Evolutionary conservation across 768 basidiomycete genomes (phyloP), one percentile per base, ranked within the genome.

Genomic region (Boletus fagicola): DNA sequence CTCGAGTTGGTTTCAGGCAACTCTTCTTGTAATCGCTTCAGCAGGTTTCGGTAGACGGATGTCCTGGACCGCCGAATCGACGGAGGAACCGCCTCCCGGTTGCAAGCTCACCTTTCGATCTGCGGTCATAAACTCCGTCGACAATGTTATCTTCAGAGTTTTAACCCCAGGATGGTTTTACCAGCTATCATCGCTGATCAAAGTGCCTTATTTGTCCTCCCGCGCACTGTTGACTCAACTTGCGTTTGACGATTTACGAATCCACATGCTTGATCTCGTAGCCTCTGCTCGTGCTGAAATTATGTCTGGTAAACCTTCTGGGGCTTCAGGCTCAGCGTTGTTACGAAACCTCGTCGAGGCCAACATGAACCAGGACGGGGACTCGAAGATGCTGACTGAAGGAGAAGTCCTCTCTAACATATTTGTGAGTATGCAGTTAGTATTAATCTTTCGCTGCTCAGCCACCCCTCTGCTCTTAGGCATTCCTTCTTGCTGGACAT

Each of bases 401-500:
- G 76, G 69, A 16, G 80, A 82, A 53, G 54, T 82, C 13, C 60
- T 81, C 7, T 81, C 80, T 5, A 74, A 82, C 57, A 75, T 77
- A 52, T 82, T 80, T 61, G 81, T 80, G 61, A 59, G 77, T 68
- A 16, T 7, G 11, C 36, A 33, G 3, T 40, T 46, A 28, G 3
- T 12, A 42, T 33, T 7, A 20, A 28, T 33, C 20, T 36, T 15
- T 4, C 26, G 2, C 5, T 18, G n/a, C 47, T 51, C 18, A 40
- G 1, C 28, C 9, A 51, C 20, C 5, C 38, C 45, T 45, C 22
- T 38, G 2, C 12, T 26, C 42, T 11, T 38, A 82, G 81, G 64
- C 65, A 4, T 82, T 81, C 61, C 71, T 80, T 26, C 63, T 82
- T 24, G 79, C 79, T n/a, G 81, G 80, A 12, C 78, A 80, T 61